Conservation (phyloP, 768 basidiomycete genomes). For the Gymnopilus dilepis region DNA sequence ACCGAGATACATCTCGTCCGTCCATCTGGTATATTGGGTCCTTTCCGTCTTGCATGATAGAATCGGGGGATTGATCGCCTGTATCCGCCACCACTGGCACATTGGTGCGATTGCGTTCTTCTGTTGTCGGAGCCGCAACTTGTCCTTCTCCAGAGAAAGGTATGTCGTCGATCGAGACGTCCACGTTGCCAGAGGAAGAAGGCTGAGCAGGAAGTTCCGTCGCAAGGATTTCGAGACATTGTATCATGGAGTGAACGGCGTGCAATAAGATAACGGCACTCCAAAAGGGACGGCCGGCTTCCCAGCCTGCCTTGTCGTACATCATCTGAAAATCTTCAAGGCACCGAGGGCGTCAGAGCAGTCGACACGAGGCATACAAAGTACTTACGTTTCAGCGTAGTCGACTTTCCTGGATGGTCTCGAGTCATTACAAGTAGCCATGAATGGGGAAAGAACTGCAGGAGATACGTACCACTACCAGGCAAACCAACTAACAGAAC, state of each 20-base stretch:
- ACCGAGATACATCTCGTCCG: not conserved
- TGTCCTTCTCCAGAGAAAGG: too few relatives aligned
- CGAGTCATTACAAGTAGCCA: too few relatives aligned
- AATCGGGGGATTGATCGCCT: too few relatives aligned
- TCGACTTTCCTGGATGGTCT: not conserved
- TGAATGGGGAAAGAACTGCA: too few relatives aligned
- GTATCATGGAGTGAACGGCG: not conserved
- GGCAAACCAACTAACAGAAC: not conserved
- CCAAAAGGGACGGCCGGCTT: not conserved
- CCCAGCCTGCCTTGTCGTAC: not conserved
- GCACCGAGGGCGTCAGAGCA: not conserved
- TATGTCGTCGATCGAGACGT: too few relatives aligned
- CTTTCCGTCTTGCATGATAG: too few relatives aligned
- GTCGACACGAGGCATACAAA: too few relatives aligned
- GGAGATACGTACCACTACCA: not conserved
- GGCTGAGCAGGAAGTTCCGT: not conserved
- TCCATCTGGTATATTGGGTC: not conserved
- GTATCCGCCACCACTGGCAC: too few relatives aligned
- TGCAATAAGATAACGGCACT: not conserved
- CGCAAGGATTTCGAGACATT: not conserved
- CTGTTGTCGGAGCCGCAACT: too few relatives aligned
- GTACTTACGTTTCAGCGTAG: not conserved
- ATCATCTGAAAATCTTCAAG: constrained; percentile 1
- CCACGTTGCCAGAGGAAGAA: too few relatives aligned
- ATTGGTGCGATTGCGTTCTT: not conserved